Conservation (phyloP, 192 early-diverging fungal genomes). For the Coemansia sp. region DNA sequence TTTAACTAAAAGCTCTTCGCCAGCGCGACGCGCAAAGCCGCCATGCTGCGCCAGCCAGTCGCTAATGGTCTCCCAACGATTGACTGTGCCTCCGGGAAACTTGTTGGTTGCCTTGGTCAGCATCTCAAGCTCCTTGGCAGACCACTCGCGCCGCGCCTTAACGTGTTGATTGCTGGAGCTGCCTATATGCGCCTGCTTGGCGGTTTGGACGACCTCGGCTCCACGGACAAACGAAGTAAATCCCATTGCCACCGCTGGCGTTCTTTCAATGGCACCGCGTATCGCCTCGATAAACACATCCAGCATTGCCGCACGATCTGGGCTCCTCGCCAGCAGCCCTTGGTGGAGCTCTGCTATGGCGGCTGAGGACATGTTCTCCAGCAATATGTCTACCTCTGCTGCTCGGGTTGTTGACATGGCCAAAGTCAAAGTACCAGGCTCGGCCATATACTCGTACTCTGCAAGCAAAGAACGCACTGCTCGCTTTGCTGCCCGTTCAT, state of each 20-base stretch:
- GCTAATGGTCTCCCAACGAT: constrained; percentile 80
- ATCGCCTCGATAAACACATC: background rate
- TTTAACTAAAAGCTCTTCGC: constrained; percentile 75
- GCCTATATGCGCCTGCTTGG: constrained; percentile 9
- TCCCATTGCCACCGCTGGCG: constrained; percentile 12
- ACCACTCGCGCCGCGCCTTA: constrained; percentile 59
- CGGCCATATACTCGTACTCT: constrained; percentile 55
- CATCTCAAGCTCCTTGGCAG: constrained; percentile 68
- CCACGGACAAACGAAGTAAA: constrained; percentile 27
- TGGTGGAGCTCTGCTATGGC: constrained; percentile 38
- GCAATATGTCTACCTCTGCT: constrained; percentile 60
- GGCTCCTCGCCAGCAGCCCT: constrained; percentile 15
- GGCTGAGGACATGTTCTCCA: constrained; percentile 57
- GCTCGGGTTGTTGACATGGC: constrained; percentile 9
- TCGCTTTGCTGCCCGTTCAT: constrained; percentile 32
- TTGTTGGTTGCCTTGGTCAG: constrained; percentile 83
- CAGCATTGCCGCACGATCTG: background rate
- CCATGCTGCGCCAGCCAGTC: constrained; percentile 78
- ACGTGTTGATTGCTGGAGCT: background rate
- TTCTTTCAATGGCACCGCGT: background rate
- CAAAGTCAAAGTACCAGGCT: background rate
- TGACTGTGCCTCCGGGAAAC: constrained; percentile 76
- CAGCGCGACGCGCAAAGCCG: constrained; percentile 58
- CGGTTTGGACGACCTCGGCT: constrained; percentile 13
- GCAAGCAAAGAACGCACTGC: constrained; percentile 52